These are phyloP conservation scores for Amaranthus palmeri DNA, from an alignment of 148 eudicot species.

Conservation along the genomic window DNA sequence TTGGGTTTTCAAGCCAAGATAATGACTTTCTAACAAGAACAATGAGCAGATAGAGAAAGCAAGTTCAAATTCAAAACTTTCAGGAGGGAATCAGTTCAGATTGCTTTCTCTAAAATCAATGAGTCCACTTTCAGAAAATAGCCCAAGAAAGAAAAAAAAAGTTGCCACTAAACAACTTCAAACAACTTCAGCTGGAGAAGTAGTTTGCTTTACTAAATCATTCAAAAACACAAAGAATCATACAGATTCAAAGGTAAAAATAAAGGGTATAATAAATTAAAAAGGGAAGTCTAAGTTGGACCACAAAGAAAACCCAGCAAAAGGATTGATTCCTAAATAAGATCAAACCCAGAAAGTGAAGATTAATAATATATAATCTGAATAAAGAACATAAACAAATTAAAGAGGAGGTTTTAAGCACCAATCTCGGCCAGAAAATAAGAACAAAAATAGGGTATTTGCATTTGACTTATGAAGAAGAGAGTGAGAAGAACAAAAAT, in stretches of 20 bases:
- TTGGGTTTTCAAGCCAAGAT: neutral
- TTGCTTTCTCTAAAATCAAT: conserved; percentile 34
- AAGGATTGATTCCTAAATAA: conserved; percentile 16
- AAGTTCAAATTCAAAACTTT: conserved; percentile 37
- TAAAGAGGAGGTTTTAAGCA: conserved; percentile 2
- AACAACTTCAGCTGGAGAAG: conserved; percentile 6
- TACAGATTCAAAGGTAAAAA: conserved; percentile 21
- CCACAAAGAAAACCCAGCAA: conserved; percentile 21
- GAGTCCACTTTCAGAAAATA: conserved; percentile 22
- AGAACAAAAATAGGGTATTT: neutral
- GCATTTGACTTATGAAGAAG: conserved; percentile 22
- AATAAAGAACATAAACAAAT: neutral
- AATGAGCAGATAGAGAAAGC: conserved; percentile 15
- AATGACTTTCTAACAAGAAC: conserved; percentile 19
- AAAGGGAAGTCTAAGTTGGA: conserved; percentile 15
- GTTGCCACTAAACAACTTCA: conserved; percentile 14
- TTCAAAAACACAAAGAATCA: conserved; percentile 21
- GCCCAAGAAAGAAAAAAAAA: conserved; percentile 8
- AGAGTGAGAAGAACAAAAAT: neutral
- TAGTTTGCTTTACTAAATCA: conserved; percentile 21
- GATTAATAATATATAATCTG: neutral
- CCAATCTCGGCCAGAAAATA: conserved; percentile 6
- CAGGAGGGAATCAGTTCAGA: conserved; percentile 24
- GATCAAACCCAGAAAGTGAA: conserved; percentile 27
- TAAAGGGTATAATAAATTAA: neutral